These are phyloP conservation scores for Sporobolus alterniflorus DNA, from an alignment of 202 grass and related monocot genomes.

Conservation along the genomic window DNA sequence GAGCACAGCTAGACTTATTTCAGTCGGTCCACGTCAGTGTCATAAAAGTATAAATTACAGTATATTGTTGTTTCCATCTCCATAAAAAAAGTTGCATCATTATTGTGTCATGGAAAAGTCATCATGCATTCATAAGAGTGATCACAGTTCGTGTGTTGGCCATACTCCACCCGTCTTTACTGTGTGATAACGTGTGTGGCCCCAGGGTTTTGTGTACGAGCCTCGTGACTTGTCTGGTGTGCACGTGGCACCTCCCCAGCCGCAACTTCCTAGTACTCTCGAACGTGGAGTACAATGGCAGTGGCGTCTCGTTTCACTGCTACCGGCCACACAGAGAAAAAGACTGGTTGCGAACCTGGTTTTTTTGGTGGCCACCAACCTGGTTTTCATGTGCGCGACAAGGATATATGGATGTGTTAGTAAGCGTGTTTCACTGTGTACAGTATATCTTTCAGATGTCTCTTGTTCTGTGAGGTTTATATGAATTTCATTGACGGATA, in stretches of 20 bases:
- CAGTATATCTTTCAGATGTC: too few relatives aligned
- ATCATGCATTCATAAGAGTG: neutral
- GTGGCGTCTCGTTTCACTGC: slow-evolving; percentile 13
- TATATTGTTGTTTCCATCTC: neutral
- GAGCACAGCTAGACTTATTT: neutral
- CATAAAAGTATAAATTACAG: neutral
- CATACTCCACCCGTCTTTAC: slow-evolving; percentile 10
- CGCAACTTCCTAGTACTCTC: slow-evolving; percentile 15
- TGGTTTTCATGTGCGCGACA: neutral
- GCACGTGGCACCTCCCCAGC: slow-evolving; percentile 45
- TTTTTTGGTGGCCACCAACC: slow-evolving; percentile 13
- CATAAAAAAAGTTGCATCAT: neutral
- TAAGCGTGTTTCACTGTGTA: neutral
- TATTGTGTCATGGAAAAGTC: neutral
- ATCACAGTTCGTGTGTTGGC: slow-evolving; percentile 15
- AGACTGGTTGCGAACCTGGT: neutral
- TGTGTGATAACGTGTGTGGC: slow-evolving; percentile 39
- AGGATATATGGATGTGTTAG: neutral
- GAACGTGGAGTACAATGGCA: neutral
- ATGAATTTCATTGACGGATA: too few relatives aligned
- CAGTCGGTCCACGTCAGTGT: neutral
- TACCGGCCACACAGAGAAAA: neutral
- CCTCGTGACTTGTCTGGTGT: slow-evolving; percentile 36
- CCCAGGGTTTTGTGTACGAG: slow-evolving; percentile 25
- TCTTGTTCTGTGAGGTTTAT: too few relatives aligned